Evolutionary conservation across 2,329 filamentous ascomycete genomes (phyloP), one percentile per base, ranked within the genome.

Genomic region (Neofusicoccum umdonicola): DNA sequence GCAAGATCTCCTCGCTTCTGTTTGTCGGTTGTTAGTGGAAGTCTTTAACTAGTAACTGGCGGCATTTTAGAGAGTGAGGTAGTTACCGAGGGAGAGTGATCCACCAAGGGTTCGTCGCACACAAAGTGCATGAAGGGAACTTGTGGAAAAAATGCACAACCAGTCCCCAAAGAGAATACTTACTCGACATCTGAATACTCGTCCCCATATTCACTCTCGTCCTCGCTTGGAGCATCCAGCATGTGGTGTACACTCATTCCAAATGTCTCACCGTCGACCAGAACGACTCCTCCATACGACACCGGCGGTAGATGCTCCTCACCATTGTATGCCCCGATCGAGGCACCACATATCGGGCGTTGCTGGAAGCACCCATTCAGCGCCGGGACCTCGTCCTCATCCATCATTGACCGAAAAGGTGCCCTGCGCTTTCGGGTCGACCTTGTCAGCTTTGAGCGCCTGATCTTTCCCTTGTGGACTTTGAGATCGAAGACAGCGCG

Each of bases 221-320:
- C 77, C 11, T 85, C 82, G 65, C 84, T 85, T 11, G 85, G 81
- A 12, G 81, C 79, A 71, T 97, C 94, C 2, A 98, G 86, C 88
- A 98, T 94, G 76, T 98, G 94, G 72, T 98, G 94, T 0, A 98
- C 94, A 22, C 92, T 97, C 91, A 98, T 95, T 12, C 94, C 94
- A 71, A 93, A 95, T 0, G 91, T 87, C 74, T 90, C 88, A 63
- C 90, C 88, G 72, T 98, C 93, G 1, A 98, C 87, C 37, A 95
- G 80, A 45, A 98, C 87, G 3, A 97, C 84, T 8, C 94, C 94
- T 12, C 94, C 94, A 69, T 96, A 93, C 37, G 92, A 96, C 3
- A 96, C 94, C 1, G 94, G 92, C 5, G 93, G 93, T 2, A 97
- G 82, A 73, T 97, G 94, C 68, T 5, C 27, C 27, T 93, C 87